Evolutionary conservation across 2,329 filamentous ascomycete genomes (phyloP), one percentile per base, ranked within the genome.

Genomic region (Fusarium avenaceum): DNA sequence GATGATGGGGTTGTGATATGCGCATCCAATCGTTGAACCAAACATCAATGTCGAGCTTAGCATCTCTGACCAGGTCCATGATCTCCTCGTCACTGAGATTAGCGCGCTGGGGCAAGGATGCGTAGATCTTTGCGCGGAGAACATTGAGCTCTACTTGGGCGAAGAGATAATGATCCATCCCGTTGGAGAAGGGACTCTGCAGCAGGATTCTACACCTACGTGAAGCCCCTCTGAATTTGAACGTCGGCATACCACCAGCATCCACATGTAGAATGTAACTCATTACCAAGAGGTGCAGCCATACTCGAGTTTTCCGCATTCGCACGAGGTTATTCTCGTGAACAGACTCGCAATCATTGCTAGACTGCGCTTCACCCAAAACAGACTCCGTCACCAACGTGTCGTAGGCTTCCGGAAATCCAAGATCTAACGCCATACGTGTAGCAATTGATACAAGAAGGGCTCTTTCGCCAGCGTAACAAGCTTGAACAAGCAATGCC

Each of bases 11-110:
- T 7, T 65, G 30, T 0, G 59, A 65, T 1, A 64, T 64, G 0
- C 61, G 61, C 3, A 65, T 40, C 59, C 61, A 64, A 4, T 64
- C 61, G 19, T 64, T 53, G 1, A 47, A 64, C 60, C 61, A 64
- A 2, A 64, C 61, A 10, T 65, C 61, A 0, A 64, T 65, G 6
- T 64, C 61, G 0, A 64, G 61, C 13, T 64, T 64, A 2, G 61
- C 61, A 17, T 64, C 61, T 17, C 48, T 59, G 0, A 65, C 61
- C 9, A 53, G 15, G 3, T 64, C 46, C 5, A 64, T 45, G 4
- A 64, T 64, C 9, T 64, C 61, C 4, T n/a, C 47, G 1, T 64
- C 61, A 4, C 10, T 26, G 0, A 64, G 15, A 2, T 42, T 13
- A 8, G 59, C 11, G 0, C n/a, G 11, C 19, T 64, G 61, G 2